phyloP scores from a whole-genome alignment of 768 basidiomycete species.

The Psilocybe tampanensis region DNA sequence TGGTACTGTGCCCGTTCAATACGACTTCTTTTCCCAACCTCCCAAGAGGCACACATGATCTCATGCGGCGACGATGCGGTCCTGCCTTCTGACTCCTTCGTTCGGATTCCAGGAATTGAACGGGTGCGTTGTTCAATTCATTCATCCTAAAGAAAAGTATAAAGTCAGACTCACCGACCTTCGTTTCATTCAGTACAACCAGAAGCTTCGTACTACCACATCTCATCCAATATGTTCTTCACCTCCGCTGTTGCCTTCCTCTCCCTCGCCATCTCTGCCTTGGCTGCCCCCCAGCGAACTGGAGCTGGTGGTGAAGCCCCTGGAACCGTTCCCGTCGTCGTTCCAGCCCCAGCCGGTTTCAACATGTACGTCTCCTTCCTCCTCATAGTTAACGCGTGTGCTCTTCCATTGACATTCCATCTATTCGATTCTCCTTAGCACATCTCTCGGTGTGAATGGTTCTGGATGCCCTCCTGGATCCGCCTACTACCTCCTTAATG shows the following conservation, averaged over 20 bases:
- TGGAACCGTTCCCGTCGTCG: background rate
- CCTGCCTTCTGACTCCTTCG: too few relatives aligned
- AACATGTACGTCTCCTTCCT: background rate
- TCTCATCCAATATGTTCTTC: slow-evolving; percentile 7
- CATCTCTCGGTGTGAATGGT: slow-evolving; percentile 23
- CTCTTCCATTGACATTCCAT: too few relatives aligned
- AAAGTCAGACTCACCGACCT: too few relatives aligned
- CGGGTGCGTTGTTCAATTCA: too few relatives aligned
- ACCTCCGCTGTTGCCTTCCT: slow-evolving; percentile 10
- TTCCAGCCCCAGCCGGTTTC: slow-evolving; percentile 1
- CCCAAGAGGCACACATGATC: too few relatives aligned
- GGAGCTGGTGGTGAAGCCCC: background rate
- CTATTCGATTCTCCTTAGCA: slow-evolving; percentile 10
- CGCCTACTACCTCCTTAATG: slow-evolving; percentile 22
- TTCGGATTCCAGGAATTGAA: too few relatives aligned
- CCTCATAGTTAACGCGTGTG: too few relatives aligned
- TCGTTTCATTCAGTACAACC: too few relatives aligned
- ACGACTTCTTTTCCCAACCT: too few relatives aligned
- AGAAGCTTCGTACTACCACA: background rate
- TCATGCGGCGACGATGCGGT: too few relatives aligned
- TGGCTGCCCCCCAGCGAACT: slow-evolving; percentile 9
- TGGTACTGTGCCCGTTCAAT: too few relatives aligned
- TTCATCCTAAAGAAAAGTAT: too few relatives aligned
- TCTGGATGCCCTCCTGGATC: slow-evolving; percentile 27
- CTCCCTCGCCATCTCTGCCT: slow-evolving; percentile 1